phyloP scores from a whole-genome alignment of 1,284 basidiomycete species.

The Caloboletus inedulis region DNA sequence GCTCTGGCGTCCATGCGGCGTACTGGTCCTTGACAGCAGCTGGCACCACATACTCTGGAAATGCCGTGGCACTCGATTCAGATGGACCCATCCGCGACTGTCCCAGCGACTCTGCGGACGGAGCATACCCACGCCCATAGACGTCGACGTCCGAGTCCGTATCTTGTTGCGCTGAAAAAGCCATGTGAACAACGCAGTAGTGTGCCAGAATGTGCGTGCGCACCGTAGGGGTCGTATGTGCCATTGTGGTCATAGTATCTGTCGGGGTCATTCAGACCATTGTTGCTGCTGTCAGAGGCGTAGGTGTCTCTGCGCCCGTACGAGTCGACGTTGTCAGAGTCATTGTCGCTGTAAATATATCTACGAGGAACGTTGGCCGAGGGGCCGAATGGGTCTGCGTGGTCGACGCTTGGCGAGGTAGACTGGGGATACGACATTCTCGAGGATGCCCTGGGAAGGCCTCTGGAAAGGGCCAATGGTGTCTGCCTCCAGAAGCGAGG shows the following conservation, averaged over 20 bases:
- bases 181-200: conserved; percentile 19
- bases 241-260: conserved; percentile 62
- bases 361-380: conserved; percentile 41
- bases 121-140: conserved; percentile 63
- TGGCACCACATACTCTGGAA: conserved; percentile 50
- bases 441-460: conserved; percentile 16
- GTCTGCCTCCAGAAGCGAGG: conserved; percentile 5
- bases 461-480: conserved; percentile 14
- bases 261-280: conserved; percentile 48
- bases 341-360: conserved; percentile 78
- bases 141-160: conserved; percentile 75
- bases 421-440: conserved; percentile 34
- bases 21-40: conserved; percentile 71
- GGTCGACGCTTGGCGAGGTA: conserved; percentile 31
- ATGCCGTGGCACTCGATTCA: conserved; percentile 58
- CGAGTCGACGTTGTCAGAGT: conserved; percentile 65
- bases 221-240: conserved; percentile 63
- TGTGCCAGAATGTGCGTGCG: conserved; percentile 21
- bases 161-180: conserved; percentile 53
- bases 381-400: conserved; percentile 54
- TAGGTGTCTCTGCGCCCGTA: conserved; percentile 62
- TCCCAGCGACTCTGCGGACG: conserved; percentile 69
- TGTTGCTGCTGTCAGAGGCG: conserved; percentile 66
- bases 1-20: conserved; percentile 90
- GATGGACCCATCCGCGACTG: conserved; percentile 56